Base-by-base conservation (phyloP, 2,329 filamentous ascomycete species). In the Diatrype stigma region DNA sequence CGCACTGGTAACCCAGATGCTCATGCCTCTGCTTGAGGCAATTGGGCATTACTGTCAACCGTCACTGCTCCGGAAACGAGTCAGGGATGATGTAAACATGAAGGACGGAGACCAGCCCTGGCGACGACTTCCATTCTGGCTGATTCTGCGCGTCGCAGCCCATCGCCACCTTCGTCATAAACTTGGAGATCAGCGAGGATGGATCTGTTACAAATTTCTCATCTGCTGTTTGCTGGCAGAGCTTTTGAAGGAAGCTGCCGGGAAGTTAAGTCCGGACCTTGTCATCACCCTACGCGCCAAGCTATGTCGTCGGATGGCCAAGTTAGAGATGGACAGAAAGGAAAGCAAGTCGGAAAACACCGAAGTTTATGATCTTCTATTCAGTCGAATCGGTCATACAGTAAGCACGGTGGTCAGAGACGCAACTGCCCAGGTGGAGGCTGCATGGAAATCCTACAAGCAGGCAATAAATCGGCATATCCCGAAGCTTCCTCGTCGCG, bases 81-180 rank as follows among this genome's bases (percentile, higher is more conserved):
- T 87, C 0, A 73, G 81, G 0, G 86, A 89, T 46, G 83, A 86
- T n/a, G 76, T 86, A 0, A 73, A 72, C 12, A 76, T 80, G 62
- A 60, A 67, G 1, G 61, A 74, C 1, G 70, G 73, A 0, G 64
- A 30, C 26, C 1, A 61, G 71, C 84, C 84, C 0, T 89, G 85
- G 85, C 73, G 85, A 17, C 70, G 86, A 35, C 77, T 76, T 2
- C 75, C 85, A 0, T 74, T 79, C 47, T 89, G 84, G 78, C 74
- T 89, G 0, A 68, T 83, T 0, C 63, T 88, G 4, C 78, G 84
- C 0, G 82, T 89, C 2, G 71, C 74, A 0, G 58, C 81, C 2
- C 75, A 83, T 46, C 73, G 83, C 0, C 70, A 77, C 7, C 68
- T 87, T 0, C 72, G 67, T 23, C 54, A 69, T 1, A 21, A 60